Evolutionary conservation across 495 filamentous ascomycete genomes (phyloP), one percentile per base, ranked within the genome.

Genomic region (Talaromyces adpressus): DNA sequence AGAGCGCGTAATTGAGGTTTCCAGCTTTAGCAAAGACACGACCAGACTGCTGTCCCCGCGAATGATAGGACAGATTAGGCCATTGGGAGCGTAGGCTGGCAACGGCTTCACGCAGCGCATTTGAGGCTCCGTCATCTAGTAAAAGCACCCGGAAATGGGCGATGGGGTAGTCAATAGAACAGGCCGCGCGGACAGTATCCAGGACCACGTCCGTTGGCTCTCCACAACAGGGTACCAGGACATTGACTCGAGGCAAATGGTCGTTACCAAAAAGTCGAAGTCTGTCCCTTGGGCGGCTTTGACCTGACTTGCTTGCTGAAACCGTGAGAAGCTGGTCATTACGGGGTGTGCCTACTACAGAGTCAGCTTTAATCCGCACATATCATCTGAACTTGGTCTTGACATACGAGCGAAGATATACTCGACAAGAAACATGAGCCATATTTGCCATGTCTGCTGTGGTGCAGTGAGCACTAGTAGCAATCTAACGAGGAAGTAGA

Each of bases 1-100:
- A 73, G 5, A 83, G 65, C 18, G 80, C 82, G 63, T 78, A 78
- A 56, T 83, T 84, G 25, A 86, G 69, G 59, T 85, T 86, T 7
- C 80, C 83, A 12, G 82, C 78, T 72, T 86, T 86, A 61, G 78
- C 68, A 70, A 78, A 73, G 53, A 75, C 59, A 69, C 73, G 62
- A n/a, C 72, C 75, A 1, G 75, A 72, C 20, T 75, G 70, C 63
- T 75, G 73, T 7, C 73, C 72, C 27, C 81, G 74, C 1, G 77
- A 71, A 47, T 78, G 72, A 64, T 85, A 86, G 61, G 66, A 75
- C 2, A 83, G 62, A 34, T 84, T 78, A 2, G 69, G 71, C 63
- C 72, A 79, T 29, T 66, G 61, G 1, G 58, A 20, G 7, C 54
- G 64, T 3, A 77, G 57, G 12, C 70, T 63, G 6, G 68, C 57